Percentiles rank a stretch among this genome's conserved stretches.
Conservation (phyloP, 768 basidiomycete species). For the Rhodosporidiobolus odoratus region DNA sequence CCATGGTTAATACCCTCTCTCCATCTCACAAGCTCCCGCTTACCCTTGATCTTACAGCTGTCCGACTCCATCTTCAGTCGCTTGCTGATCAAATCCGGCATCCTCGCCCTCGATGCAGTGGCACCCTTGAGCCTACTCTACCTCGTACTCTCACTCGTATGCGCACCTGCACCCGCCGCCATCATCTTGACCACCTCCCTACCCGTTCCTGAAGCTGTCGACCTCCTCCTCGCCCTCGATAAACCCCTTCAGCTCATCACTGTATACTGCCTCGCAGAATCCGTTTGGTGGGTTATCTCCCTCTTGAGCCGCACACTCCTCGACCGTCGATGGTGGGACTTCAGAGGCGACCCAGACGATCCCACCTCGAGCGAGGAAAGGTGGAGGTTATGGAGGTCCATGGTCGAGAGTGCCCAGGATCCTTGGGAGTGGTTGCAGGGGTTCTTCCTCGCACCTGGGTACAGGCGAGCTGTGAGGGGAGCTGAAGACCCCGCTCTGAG, state of each 20-base stretch:
- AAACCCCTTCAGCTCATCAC: background rate
- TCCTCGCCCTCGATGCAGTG: conserved; percentile 1
- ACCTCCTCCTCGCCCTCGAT: conserved; percentile 7
- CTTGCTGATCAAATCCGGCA: background rate
- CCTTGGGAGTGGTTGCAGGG: conserved; percentile 25
- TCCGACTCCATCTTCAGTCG: conserved; percentile 6
- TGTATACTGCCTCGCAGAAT: conserved; percentile 12
- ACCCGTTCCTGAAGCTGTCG: background rate
- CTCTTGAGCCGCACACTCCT: background rate
- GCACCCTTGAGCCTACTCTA: background rate
- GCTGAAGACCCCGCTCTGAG: conserved; percentile 14
- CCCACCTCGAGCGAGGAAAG: conserved; percentile 30
- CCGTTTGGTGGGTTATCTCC: background rate
- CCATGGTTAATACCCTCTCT: no score
- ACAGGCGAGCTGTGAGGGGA: conserved; percentile 3
- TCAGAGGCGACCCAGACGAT: background rate
- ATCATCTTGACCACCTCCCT: conserved; percentile 13
- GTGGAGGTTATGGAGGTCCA: conserved; percentile 22
- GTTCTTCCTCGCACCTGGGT: conserved; percentile 16
- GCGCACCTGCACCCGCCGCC: conserved; percentile 21
- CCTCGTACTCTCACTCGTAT: background rate
- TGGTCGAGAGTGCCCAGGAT: conserved; percentile 18
- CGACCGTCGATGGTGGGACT: conserved; percentile 10
- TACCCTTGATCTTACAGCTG: background rate
- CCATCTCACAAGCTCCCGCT: no score